Conservation (phyloP, 2,329 filamentous ascomycete species). For the Ilyonectria mors-panacis region DNA sequence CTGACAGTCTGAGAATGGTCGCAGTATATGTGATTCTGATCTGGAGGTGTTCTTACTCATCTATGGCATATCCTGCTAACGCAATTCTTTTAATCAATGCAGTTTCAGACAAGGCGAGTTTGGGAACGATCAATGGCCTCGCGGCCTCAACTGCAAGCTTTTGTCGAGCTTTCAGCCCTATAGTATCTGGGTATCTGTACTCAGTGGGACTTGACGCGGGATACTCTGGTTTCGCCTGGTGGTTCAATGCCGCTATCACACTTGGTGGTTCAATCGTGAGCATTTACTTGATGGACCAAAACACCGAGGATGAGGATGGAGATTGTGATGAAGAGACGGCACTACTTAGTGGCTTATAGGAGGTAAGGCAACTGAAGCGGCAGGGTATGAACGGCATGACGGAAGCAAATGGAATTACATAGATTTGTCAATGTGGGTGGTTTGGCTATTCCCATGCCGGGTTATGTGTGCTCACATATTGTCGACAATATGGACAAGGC, state of each 20-base stretch:
- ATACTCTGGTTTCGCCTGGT: conserved; percentile 93
- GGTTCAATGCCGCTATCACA: conserved; percentile 74
- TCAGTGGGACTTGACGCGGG: conserved; percentile 83
- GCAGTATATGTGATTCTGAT: conserved; percentile 85
- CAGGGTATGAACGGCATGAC: background rate
- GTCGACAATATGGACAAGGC: too few species aligned
- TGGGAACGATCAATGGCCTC: conserved; percentile 93
- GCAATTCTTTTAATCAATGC: conserved; percentile 91
- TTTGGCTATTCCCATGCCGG: background rate
- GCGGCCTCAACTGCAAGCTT: conserved; percentile 93
- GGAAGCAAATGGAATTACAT: background rate
- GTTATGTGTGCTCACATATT: background rate
- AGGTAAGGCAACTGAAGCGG: background rate
- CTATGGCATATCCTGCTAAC: conserved; percentile 91
- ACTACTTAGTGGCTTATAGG: background rate
- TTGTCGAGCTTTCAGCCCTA: conserved; percentile 89
- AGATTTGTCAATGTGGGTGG: background rate
- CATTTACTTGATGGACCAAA: conserved; percentile 14
- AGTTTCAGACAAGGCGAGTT: conserved; percentile 83
- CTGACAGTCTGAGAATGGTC: conserved; percentile 77
- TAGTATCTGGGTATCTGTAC: conserved; percentile 88
- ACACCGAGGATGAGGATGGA: background rate
- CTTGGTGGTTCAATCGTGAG: conserved; percentile 8
- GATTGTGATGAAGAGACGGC: conserved; percentile 24
- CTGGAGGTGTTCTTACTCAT: conserved; percentile 94